Percentiles rank a stretch among this genome's conserved stretches.
These are phyloP conservation scores for Hypoxylon sp. DNA, from an alignment of 2,329 filamentous ascomycete species.

Conservation along the genomic window DNA sequence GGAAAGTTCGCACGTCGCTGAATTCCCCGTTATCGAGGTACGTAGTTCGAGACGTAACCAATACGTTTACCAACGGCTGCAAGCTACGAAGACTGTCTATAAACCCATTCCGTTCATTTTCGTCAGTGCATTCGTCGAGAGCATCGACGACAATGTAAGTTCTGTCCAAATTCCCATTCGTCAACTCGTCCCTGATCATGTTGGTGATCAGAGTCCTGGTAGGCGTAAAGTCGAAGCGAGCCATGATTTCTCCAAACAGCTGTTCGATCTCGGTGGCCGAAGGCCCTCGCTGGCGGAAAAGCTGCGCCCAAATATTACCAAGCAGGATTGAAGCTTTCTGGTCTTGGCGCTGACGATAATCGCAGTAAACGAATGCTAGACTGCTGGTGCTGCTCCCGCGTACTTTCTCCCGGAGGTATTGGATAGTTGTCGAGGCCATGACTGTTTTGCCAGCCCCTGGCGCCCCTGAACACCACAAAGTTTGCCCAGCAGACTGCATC, in stretches of 20 bases:
- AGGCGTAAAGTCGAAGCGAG: constrained; percentile 34
- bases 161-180: constrained; percentile 17
- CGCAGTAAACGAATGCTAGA: constrained; percentile 38
- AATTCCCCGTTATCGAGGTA: constrained; percentile 28
- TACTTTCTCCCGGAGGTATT: constrained; percentile 31
- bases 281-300: constrained; percentile 35
- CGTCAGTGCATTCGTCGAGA: constrained; percentile 35
- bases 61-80: constrained; percentile 32
- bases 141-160: constrained; percentile 37
- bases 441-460: constrained; percentile 40
- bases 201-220: constrained; percentile 30
- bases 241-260: constrained; percentile 30
- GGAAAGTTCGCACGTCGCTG: constrained; percentile 23
- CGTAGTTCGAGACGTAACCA: constrained; percentile 33
- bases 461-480: constrained; percentile 38
- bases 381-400: constrained; percentile 1
- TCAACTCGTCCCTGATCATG: constrained; percentile 34
- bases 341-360: constrained; percentile 40
- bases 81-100: constrained; percentile 35
- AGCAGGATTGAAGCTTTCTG: constrained; percentile 36
- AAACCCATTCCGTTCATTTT: constrained; percentile 36
- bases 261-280: constrained; percentile 36
- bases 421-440: constrained; percentile 37
- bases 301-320: constrained; percentile 37
- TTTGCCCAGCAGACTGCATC: constrained; percentile 27